A percentile compares a stretch with the other conserved stretches of the same genome.
phyloP scores from a whole-genome alignment of 345 rosid species.

The Aquilaria yunnanensis region DNA sequence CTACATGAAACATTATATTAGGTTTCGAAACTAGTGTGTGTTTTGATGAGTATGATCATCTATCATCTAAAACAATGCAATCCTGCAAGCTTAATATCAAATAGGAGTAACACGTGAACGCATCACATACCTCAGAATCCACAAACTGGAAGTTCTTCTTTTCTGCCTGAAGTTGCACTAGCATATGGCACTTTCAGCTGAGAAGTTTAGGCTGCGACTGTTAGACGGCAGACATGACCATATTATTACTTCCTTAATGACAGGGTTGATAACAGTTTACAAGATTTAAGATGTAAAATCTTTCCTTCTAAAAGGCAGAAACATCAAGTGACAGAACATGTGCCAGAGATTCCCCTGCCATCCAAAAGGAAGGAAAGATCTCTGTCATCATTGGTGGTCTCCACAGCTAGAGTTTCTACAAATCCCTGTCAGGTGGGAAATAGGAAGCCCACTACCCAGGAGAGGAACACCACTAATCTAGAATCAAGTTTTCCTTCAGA shows the following conservation, averaged over 20 bases:
- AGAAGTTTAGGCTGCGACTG: background rate
- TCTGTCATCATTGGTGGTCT: slow-evolving; percentile 24
- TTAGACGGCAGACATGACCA: slow-evolving; percentile 1
- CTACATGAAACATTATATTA: too few relatives aligned
- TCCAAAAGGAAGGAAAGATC: slow-evolving; percentile 34
- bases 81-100: too few relatives aligned
- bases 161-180: background rate
- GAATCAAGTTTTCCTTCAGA: slow-evolving; percentile 8
- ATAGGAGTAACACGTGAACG: too few relatives aligned
- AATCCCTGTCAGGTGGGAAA: slow-evolving; percentile 13
- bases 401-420: slow-evolving; percentile 16
- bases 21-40: too few relatives aligned
- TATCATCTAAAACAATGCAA: too few relatives aligned
- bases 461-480: slow-evolving; percentile 7
- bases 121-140: too few relatives aligned
- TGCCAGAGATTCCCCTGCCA: slow-evolving; percentile 3
- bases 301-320: slow-evolving; percentile 22
- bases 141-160: background rate
- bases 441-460: slow-evolving; percentile 19
- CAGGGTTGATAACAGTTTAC: slow-evolving; percentile 39
- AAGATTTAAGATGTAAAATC: slow-evolving; percentile 32
- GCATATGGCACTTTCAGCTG: background rate
- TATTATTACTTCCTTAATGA: slow-evolving; percentile 12
- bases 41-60: too few relatives aligned
- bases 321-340: slow-evolving; percentile 13